Percentiles rank a stretch among this genome's conserved stretches.
These are phyloP conservation scores for Boletus vinaceobasis DNA, from an alignment of 768 basidiomycete genomes.

Conservation along the genomic window DNA sequence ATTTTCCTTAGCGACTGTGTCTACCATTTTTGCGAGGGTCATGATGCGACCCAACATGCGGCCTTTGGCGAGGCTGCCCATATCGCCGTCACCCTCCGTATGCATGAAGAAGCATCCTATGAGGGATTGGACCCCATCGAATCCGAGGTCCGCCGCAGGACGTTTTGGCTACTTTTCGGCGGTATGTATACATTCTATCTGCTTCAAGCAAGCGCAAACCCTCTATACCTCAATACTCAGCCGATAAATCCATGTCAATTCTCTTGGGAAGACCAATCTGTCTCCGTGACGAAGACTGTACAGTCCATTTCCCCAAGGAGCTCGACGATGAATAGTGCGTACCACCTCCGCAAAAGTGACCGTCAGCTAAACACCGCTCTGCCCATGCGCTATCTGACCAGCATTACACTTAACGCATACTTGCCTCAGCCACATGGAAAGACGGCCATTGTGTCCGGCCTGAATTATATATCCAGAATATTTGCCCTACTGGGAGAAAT, in stretches of 20 bases:
- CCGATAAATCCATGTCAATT: slow-evolving; percentile 89
- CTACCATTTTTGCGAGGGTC: slow-evolving; percentile 87
- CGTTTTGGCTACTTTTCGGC: slow-evolving; percentile 88
- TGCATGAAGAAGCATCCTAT: slow-evolving; percentile 86
- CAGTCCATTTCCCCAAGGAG: slow-evolving; percentile 83
- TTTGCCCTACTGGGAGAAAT: slow-evolving; percentile 86
- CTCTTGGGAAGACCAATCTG: slow-evolving; percentile 81
- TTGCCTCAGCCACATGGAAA: slow-evolving; percentile 84
- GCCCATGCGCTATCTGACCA: slow-evolving; percentile 26
- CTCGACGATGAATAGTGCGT: slow-evolving; percentile 87
- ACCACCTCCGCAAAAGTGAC: slow-evolving; percentile 21
- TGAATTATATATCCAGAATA: slow-evolving; percentile 84
- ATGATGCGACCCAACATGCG: slow-evolving; percentile 83
- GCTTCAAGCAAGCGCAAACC: background rate
- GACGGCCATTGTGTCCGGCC: slow-evolving; percentile 80
- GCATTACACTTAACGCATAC: slow-evolving; percentile 83
- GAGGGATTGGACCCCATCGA: slow-evolving; percentile 83
- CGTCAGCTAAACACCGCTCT: slow-evolving; percentile 24
- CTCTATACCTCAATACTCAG: slow-evolving; percentile 33
- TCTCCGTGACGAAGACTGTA: slow-evolving; percentile 87
- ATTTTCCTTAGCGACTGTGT: slow-evolving; percentile 59
- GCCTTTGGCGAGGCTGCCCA: slow-evolving; percentile 86
- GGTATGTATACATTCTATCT: slow-evolving; percentile 44
- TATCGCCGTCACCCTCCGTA: slow-evolving; percentile 74
- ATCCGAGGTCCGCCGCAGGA: slow-evolving; percentile 79